Evolutionary conservation across 257 asterid species (phyloP).

Genomic region (Cruciata laevipes): DNA sequence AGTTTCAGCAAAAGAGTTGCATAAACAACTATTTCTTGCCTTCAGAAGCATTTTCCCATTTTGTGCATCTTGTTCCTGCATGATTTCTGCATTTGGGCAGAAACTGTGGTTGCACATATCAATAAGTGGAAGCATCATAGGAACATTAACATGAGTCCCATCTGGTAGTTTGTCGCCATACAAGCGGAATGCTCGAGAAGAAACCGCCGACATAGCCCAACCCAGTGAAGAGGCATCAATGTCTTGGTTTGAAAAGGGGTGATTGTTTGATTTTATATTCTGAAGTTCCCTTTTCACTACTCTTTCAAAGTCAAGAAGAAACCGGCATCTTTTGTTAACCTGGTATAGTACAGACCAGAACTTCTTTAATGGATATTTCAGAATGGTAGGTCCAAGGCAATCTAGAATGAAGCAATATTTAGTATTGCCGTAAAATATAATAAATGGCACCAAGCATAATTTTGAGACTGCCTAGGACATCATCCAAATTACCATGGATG

Average conservation of each 20-base stretch:
- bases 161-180: constrained; percentile 50
- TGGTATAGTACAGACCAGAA: constrained; percentile 17
- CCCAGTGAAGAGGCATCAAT: constrained; percentile 89
- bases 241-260: constrained; percentile 77
- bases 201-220: constrained; percentile 98
- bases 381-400: no score
- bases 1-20: constrained; percentile 5
- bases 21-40: constrained; percentile 33
- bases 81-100: constrained; percentile 77
- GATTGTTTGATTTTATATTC: constrained; percentile 43
- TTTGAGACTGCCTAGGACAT: no score
- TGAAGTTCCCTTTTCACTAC: constrained; percentile 40
- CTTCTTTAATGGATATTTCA: neutral
- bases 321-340: constrained; percentile 95
- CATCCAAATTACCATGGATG: no score
- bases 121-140: constrained; percentile 90
- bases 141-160: constrained; percentile 51
- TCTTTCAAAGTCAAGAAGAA: constrained; percentile 82
- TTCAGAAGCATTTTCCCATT: constrained; percentile 61
- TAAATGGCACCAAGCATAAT: no score
- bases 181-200: constrained; percentile 92
- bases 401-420: neutral
- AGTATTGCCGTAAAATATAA: neutral
- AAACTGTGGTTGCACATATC: constrained; percentile 99
- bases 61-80: constrained; percentile 59